Conservation (phyloP, 495 filamentous ascomycete species). For the Tuber brumale region DNA sequence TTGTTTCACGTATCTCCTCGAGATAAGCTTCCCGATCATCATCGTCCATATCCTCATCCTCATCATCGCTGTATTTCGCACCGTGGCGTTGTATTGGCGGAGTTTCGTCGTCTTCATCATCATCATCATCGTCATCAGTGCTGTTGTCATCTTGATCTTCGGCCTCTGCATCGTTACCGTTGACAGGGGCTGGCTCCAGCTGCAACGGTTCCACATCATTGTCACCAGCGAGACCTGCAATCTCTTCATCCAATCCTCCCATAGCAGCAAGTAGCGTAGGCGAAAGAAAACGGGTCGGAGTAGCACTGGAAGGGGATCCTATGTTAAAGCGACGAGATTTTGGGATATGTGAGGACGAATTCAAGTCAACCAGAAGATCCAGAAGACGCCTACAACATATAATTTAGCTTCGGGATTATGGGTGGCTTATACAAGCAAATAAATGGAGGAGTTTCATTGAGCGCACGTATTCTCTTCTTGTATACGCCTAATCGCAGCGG, state of each 20-base stretch:
- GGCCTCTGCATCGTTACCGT: constrained; percentile 22
- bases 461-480: constrained; percentile 77
- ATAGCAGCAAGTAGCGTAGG: constrained; percentile 47
- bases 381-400: constrained; percentile 58
- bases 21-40: constrained; percentile 38
- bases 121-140: constrained; percentile 25
- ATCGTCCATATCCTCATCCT: constrained; percentile 38
- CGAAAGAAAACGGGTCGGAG: constrained; percentile 38
- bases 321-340: constrained; percentile 60
- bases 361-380: constrained; percentile 80
- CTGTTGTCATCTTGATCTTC: constrained; percentile 14
- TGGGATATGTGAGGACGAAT: constrained; percentile 67
- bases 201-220: constrained; percentile 37
- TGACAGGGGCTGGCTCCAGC: constrained; percentile 23
- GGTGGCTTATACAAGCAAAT: neutral
- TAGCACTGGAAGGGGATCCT: constrained; percentile 34
- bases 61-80: constrained; percentile 33
- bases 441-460: neutral
- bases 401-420: constrained; percentile 27
- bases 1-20: constrained; percentile 39
- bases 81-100: constrained; percentile 7
- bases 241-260: constrained; percentile 44
- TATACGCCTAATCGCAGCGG: constrained; percentile 67
- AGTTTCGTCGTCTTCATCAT: constrained; percentile 32
- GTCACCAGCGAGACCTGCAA: constrained; percentile 45